A percentile compares a stretch with the other conserved stretches of the same genome.
These are phyloP conservation scores for Cyclotella atomus DNA, from an alignment of 108 stramenopile genomes.

Conservation along the genomic window DNA sequence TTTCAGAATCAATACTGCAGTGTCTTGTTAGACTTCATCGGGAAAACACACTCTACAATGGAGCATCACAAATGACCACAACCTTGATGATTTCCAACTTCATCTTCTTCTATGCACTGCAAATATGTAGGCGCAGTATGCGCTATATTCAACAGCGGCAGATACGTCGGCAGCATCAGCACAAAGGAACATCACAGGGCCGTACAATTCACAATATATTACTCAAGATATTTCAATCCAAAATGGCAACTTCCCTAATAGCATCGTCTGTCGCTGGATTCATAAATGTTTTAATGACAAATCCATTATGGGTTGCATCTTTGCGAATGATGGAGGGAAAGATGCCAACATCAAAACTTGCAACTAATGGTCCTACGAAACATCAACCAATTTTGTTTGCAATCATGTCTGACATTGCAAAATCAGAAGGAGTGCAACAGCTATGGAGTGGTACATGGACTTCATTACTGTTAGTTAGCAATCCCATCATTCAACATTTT, in stretches of 20 bases:
- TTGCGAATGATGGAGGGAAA: conserved; percentile 67
- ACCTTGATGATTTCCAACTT: conserved; percentile 76
- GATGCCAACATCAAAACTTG: conserved; percentile 12
- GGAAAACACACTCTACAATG: conserved; percentile 67
- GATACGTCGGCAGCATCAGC: neutral
- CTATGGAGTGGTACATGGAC: conserved; percentile 81
- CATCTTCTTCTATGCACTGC: conserved; percentile 76
- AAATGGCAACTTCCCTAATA: conserved; percentile 49
- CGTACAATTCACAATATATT: neutral
- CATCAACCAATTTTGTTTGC: conserved; percentile 42
- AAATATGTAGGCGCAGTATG: conserved; percentile 49
- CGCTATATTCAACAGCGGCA: conserved; percentile 7
- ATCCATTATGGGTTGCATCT: conserved; percentile 87
- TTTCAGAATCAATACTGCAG: conserved; percentile 43
- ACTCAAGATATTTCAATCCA: conserved; percentile 17
- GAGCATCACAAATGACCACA: conserved; percentile 61
- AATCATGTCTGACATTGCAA: conserved; percentile 44
- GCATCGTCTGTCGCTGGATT: conserved; percentile 72
- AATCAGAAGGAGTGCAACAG: conserved; percentile 47
- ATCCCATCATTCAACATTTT: conserved; percentile 94
- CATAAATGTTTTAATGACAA: conserved; percentile 80
- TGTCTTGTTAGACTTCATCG: conserved; percentile 55
- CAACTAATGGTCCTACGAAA: neutral
- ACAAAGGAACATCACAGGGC: neutral
- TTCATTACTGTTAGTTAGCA: conserved; percentile 91